Evolutionary conservation across 2,329 filamentous ascomycete species (phyloP), one percentile per base, ranked within the genome.

Genomic region (Aspergillus sp.): DNA sequence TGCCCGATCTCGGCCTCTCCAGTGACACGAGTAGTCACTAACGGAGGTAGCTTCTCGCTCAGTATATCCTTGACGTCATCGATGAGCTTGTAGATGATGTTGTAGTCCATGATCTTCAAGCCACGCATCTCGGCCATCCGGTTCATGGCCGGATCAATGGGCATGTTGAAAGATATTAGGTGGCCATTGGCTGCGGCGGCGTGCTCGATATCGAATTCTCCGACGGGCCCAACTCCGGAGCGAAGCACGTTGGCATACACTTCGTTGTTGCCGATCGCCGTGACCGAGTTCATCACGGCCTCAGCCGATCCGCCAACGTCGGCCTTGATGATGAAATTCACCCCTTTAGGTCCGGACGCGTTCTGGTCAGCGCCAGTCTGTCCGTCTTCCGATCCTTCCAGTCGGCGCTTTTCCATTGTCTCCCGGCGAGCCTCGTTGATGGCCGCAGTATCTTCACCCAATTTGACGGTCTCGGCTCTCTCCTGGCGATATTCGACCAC

Each of bases 221-320:
- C 86, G 47, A 98, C 84, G 24, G 87, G 82, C 1, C 95, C 96
- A 1, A 95, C 90, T 2, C 84, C 86, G 3, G 90, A 89, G 22
- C 90, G 87, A 39, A 99, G 84, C 59, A 99, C 82, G 58, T 87
- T 86, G 14, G 93, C 85, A 32, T 82, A 85, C 45, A 97, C 88
- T 73, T 98, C 92, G 67, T 92, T 87, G 77, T 90, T 96, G 63
- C 93, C 92, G 63, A 97, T 82, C 60, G 89, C 86, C 61, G 87
- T 80, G 59, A 99, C 83, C 9, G 89, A 88, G 52, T 91, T 89
- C 61, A 88, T 82, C 2, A 98, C 90, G 2, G 95, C 95, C 79
- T 99, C 95, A 0, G 93, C 92, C 0, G 94, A 98, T 42, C 95
- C 95, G 62, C 90, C 90, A 18, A 98, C 95, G 69, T 99, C 95